Percentiles rank a stretch among this genome's conserved stretches.
Evolutionary conservation across 2,329 filamentous ascomycete species (phyloP).

Genomic region (Alternaria sp.): DNA sequence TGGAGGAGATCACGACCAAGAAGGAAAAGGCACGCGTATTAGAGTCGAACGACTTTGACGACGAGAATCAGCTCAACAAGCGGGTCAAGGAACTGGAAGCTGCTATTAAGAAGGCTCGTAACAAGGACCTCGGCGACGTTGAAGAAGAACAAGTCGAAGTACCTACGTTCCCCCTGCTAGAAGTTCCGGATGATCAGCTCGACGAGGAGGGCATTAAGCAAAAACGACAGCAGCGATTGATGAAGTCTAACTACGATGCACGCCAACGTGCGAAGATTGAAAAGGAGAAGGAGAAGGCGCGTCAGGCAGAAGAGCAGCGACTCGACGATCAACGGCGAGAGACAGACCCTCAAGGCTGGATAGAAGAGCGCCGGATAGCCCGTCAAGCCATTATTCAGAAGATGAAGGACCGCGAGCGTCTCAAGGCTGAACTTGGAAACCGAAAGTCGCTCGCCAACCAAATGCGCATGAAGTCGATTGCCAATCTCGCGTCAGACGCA

Average conservation of each 20-base stretch:
- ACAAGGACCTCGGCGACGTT: conserved; percentile 87
- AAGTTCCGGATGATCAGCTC: conserved; percentile 87
- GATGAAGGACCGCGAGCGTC: conserved; percentile 90
- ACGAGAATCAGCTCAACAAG: conserved; percentile 84
- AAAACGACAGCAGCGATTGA: conserved; percentile 87
- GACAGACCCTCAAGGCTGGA: conserved; percentile 84
- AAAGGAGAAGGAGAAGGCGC: conserved; percentile 89
- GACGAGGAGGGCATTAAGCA: conserved; percentile 91
- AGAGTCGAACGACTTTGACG: conserved; percentile 89
- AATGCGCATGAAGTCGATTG: conserved; percentile 97
- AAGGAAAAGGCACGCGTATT: conserved; percentile 79
- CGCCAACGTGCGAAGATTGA: conserved; percentile 92
- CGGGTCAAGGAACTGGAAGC: conserved; percentile 89
- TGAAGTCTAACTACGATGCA: conserved; percentile 95
- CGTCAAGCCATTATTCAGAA: conserved; percentile 74
- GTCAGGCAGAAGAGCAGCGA: conserved; percentile 81
- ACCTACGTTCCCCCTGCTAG: conserved; percentile 86
- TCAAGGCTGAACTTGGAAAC: conserved; percentile 94
- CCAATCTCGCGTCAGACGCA: conserved; percentile 89
- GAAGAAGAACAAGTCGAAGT: conserved; percentile 78
- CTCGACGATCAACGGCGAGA: conserved; percentile 83
- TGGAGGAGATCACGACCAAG: conserved; percentile 81
- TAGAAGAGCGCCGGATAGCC: conserved; percentile 78
- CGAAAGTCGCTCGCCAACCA: conserved; percentile 95
- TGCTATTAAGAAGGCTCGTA: conserved; percentile 85